Percentiles rank a stretch among this genome's conserved stretches.
phyloP scores from a whole-genome alignment of 176 grass and related monocot genomes.

The Saccharum spontaneum region DNA sequence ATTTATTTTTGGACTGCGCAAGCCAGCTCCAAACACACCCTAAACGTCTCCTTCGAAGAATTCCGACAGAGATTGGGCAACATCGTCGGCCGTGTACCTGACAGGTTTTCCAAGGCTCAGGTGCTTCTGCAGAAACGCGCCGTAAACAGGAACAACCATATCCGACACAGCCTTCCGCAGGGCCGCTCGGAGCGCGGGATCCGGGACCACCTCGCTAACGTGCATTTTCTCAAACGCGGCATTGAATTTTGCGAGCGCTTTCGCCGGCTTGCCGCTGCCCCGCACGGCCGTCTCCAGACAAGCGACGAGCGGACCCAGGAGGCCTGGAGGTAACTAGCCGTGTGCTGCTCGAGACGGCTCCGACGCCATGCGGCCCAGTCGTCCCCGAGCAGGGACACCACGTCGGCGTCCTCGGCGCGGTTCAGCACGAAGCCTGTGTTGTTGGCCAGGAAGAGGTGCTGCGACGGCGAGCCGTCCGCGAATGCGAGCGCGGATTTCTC shows the following conservation, averaged over 20 bases:
- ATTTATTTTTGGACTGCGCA: too few species aligned
- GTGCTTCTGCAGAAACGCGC: background rate
- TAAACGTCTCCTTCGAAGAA: too few species aligned
- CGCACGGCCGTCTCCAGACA: background rate
- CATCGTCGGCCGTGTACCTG: too few species aligned
- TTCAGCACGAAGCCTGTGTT: background rate
- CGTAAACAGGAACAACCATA: slow-evolving; percentile 26
- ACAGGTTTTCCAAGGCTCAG: too few species aligned
- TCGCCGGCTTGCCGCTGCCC: slow-evolving; percentile 14
- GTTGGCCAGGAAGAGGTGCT: slow-evolving; percentile 30
- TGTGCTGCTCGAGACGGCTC: background rate
- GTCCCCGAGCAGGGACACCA: slow-evolving; percentile 2
- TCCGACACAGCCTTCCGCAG: slow-evolving; percentile 3
- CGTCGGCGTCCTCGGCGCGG: background rate
- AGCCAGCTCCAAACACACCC: too few species aligned
- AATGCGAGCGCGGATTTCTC: background rate
- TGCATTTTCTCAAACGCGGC: slow-evolving; percentile 12
- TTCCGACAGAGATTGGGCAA: too few species aligned
- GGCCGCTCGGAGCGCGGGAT: slow-evolving; percentile 9
- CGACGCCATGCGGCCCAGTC: slow-evolving; percentile 5
- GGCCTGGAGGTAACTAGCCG: background rate
- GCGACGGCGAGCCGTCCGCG: background rate
- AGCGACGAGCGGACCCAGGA: slow-evolving; percentile 25
- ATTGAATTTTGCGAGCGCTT: background rate
- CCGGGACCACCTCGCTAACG: background rate